These are phyloP conservation scores for Aphanomyces invadans DNA, from an alignment of 352 stramenopile species.

Conservation along the genomic window DNA sequence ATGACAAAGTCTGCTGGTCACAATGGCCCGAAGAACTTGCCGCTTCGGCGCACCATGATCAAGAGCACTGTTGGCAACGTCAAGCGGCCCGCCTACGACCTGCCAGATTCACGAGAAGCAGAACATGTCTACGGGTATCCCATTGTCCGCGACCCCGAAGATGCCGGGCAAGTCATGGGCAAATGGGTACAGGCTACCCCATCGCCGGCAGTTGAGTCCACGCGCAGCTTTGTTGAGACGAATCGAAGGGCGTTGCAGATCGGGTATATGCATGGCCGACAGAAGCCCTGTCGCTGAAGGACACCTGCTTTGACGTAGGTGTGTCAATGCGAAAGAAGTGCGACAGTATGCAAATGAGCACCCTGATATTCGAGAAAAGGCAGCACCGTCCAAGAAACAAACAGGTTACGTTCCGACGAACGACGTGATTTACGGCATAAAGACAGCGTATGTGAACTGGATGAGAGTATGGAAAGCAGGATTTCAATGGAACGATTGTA, in stretches of 20 bases:
- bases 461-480: no score
- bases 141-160: slow-evolving; percentile 60
- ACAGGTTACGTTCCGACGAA: slow-evolving; percentile 43
- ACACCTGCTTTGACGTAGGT: slow-evolving; percentile 28
- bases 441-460: slow-evolving; percentile 61
- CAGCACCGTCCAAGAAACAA: slow-evolving; percentile 42
- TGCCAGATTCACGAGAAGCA: slow-evolving; percentile 53
- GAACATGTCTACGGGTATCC: slow-evolving; percentile 63
- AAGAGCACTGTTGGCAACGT: slow-evolving; percentile 68
- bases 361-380: slow-evolving; percentile 63
- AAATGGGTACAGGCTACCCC: slow-evolving; percentile 63
- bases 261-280: slow-evolving; percentile 31
- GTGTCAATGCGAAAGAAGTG: slow-evolving; percentile 45
- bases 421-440: slow-evolving; percentile 62
- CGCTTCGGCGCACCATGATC: slow-evolving; percentile 72
- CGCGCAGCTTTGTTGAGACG: slow-evolving; percentile 72
- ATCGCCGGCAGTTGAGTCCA: slow-evolving; percentile 47
- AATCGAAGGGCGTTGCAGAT: slow-evolving; percentile 57
- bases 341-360: slow-evolving; percentile 61
- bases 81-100: slow-evolving; percentile 50
- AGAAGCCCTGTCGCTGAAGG: background rate
- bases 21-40: slow-evolving; percentile 26
- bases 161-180: slow-evolving; percentile 58
- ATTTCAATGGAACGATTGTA: slow-evolving; percentile 27
- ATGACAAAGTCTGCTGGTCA: slow-evolving; percentile 9